Evolutionary conservation across 2,329 filamentous ascomycete species (phyloP), one percentile per base, ranked within the genome.

Genomic region (Cladosporium sp.): DNA sequence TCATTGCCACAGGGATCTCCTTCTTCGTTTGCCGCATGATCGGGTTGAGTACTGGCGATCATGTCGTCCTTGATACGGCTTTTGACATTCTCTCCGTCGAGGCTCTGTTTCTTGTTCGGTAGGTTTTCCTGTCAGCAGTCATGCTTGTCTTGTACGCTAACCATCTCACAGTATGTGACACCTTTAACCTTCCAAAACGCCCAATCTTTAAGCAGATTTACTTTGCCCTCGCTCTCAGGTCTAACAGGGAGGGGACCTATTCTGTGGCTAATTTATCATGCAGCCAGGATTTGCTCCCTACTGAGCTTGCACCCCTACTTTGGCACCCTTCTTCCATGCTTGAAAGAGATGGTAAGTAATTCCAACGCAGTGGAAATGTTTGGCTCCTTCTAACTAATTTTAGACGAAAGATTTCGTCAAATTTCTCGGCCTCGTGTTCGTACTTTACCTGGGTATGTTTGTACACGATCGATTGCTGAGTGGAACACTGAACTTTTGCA

Each of bases 81-180:
- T 96, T 95, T 65, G 88, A 96, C 62, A 84, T 96, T n/a, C 74
- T 96, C 18, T 85, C 89, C 0, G 75, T 96, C 12, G 88, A 95
- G 67, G 91, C 89, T 0, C 76, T 96, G 8, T 92, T 96, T 66
- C 84, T 96, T 68, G 86, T 95, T 16, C 91, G 32, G 32, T 15
- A 15, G 15, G 32, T 35, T 3, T n/a, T 4, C 4, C 15, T n/a
- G n/a, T 27, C 9, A 27, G 9, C 22, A 27, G 22, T 9, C 5
- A 4, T 27, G 22, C 9, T 27, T 4, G 22, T 4, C 22, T 27
- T 4, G 4, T 27, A 27, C 5, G 22, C 22, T 27, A 27, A 27
- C 22, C 4, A 27, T 9, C 9, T 27, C 22, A 27, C 22, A 27
- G 22, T 27, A 27, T 27, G 22, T 27, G 22, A 5, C n/a, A n/a